Evolutionary conservation across 305 asterid genomes (phyloP).

Genomic region (Fraxinus greggii): DNA sequence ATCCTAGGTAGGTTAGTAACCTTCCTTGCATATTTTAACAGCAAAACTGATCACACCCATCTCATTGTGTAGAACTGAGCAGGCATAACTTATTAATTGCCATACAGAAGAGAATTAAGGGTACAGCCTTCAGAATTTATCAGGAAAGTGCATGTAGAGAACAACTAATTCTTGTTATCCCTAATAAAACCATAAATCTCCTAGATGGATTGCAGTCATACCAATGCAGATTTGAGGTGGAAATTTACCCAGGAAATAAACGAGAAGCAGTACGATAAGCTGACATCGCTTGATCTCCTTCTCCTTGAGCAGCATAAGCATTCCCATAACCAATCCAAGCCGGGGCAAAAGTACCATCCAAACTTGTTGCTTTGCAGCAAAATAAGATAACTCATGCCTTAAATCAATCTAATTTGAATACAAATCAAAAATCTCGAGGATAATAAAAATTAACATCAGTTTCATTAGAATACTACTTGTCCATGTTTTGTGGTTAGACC

Average conservation of each 20-base stretch:
- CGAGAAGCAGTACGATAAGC: constrained; percentile 99
- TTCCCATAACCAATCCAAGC: constrained; percentile 97
- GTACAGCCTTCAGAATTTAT: not conserved
- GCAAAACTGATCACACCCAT: not conserved
- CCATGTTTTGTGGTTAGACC: not conserved
- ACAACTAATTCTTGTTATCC: not conserved
- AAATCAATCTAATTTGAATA: constrained; percentile 12
- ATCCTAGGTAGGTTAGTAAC: not conserved
- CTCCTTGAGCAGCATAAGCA: constrained; percentile 94
- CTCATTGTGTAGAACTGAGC: constrained; percentile 1
- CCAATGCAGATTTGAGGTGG: constrained; percentile 15
- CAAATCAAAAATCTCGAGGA: constrained; percentile 12
- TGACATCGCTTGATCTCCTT: constrained; percentile 99
- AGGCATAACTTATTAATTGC: not conserved
- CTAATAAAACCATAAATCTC: constrained; percentile 12
- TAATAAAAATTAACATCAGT: not conserved
- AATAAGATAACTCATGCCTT: constrained; percentile 19
- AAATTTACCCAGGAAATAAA: constrained; percentile 87
- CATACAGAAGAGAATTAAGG: not conserved
- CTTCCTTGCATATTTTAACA: not conserved
- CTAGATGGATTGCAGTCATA: constrained; percentile 8
- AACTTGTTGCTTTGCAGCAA: constrained; percentile 91
- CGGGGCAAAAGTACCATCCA: constrained; percentile 97
- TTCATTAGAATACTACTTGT: not conserved
- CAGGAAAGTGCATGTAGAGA: constrained; percentile 15